phyloP scores from a whole-genome alignment of 2,329 filamentous ascomycete species.

The Cordyceps farinosa region DNA sequence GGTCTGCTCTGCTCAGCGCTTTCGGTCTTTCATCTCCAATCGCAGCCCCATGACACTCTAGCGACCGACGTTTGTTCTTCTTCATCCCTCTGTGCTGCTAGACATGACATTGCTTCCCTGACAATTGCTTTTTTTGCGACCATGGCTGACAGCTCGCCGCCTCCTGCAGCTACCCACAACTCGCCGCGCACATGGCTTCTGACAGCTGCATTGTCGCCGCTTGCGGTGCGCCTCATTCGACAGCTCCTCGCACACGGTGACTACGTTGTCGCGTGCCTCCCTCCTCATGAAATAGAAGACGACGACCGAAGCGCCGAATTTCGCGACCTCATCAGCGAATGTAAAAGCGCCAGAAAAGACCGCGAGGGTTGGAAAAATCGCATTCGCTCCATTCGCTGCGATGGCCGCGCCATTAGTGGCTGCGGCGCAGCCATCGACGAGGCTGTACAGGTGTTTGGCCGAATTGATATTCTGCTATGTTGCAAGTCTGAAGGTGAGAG shows the following conservation, averaged over 20 bases:
- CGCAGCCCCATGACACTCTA: not conserved
- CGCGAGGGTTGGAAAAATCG: conserved; percentile 78
- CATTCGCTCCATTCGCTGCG: conserved; percentile 62
- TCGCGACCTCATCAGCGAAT: conserved; percentile 70
- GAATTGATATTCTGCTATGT: conserved; percentile 85
- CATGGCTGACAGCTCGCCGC: conserved; percentile 32
- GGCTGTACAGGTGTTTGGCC: conserved; percentile 77
- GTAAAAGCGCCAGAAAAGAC: conserved; percentile 58
- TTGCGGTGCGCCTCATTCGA: conserved; percentile 77
- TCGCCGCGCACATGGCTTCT: conserved; percentile 89
- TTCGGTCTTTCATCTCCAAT: not conserved
- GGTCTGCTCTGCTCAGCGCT: not conserved
- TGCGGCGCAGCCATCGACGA: conserved; percentile 86
- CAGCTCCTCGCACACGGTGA: conserved; percentile 87
- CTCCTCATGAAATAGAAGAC: conserved; percentile 74
- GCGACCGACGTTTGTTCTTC: not conserved
- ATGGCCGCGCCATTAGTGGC: conserved; percentile 60
- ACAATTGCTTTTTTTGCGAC: conserved; percentile 9
- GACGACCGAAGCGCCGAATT: conserved; percentile 74
- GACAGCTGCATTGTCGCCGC: conserved; percentile 79
- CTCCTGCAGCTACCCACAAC: conserved; percentile 57
- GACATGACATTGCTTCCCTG: conserved; percentile 8
- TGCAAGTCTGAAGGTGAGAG: conserved; percentile 76
- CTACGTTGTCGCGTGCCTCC: conserved; percentile 79
- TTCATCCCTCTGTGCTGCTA: not conserved